Conservation (phyloP, 257 asterid species). For the Verbascum thapsus region DNA sequence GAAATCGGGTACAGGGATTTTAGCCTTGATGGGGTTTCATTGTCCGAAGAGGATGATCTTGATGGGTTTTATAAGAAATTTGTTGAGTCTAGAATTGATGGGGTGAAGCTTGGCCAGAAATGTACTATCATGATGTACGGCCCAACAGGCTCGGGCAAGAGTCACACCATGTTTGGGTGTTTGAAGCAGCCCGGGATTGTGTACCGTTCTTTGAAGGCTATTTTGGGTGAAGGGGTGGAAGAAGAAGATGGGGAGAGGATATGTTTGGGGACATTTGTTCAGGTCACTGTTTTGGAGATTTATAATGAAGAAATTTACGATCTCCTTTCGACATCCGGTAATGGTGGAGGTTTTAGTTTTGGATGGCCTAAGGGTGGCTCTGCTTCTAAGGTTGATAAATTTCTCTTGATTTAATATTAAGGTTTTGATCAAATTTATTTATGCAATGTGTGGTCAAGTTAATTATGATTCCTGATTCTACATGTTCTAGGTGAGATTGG, state of each 20-base stretch:
- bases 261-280: constrained; percentile 73
- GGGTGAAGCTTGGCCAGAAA: constrained; percentile 76
- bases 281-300: constrained; percentile 87
- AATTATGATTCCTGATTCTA: not conserved
- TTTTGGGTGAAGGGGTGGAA: constrained; percentile 46
- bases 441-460: not conserved
- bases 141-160: constrained; percentile 94
- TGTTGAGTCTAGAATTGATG: constrained; percentile 74
- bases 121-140: constrained; percentile 98
- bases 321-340: constrained; percentile 50
- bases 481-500: constrained; percentile 64
- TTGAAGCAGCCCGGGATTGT: constrained; percentile 79
- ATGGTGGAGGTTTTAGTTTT: constrained; percentile 71
- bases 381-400: constrained; percentile 68
- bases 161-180: constrained; percentile 95
- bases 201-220: constrained; percentile 73
- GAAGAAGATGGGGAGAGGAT: constrained; percentile 49
- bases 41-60: constrained; percentile 77
- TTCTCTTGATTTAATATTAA: not conserved
- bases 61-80: constrained; percentile 75
- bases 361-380: constrained; percentile 77
- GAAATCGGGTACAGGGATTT: constrained; percentile 87
- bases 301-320: constrained; percentile 95
- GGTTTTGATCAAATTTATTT: no score
- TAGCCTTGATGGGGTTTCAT: constrained; percentile 76